Base-by-base conservation (phyloP, 306 rosid species). In the Pterocarpus macrocarpus region DNA sequence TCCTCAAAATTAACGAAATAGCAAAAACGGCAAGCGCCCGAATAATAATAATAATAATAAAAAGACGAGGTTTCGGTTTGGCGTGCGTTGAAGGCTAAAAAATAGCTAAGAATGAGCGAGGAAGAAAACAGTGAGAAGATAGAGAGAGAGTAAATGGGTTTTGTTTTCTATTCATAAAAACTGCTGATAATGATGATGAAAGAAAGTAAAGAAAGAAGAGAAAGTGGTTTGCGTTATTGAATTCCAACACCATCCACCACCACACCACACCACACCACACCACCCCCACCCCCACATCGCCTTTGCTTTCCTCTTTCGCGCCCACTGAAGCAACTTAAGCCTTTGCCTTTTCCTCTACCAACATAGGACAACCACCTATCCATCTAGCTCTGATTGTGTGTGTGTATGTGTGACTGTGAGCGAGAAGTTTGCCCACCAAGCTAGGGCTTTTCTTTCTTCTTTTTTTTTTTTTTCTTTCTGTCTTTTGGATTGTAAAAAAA, bases 261-360 rank as follows among this genome's bases (percentile, higher is more conserved):
- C 8, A 38, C 50, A 7, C 10, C 57, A 4, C 17, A 0, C 44
- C 8, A 38, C 1, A 0, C 44, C 8, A 38, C 50, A 7, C 10
- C 57, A 4, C 17, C 8, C 38, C 53, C 5, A 34, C 7, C 47
- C 8, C 1, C 10, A 5, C 15, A 1, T 50, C 12, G 8, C 15
- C 47, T 17, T 70, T 33, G 55, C 34, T 73, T 80, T 79, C 17
- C 76, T 34, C 64, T 67, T 75, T 72, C 79, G 77, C 59, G 49
- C 83, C 56, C 82, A 58, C 22, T 53, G 28, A 55, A 55, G n/a
- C 61, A 4, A 14, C 15, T 0, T 9, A 55, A 3, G 32, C 61
- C 28, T n/a, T 55, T 16, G 2, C 28, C 9, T n/a, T 16, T 17
- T 16, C 1, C 9, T 0, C 59, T n/a, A 45, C 2, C 52, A 2